A percentile compares a stretch with the other conserved stretches of the same genome.
phyloP scores from a whole-genome alignment of 257 asterid genomes.

The Voacanga thouarsii region DNA sequence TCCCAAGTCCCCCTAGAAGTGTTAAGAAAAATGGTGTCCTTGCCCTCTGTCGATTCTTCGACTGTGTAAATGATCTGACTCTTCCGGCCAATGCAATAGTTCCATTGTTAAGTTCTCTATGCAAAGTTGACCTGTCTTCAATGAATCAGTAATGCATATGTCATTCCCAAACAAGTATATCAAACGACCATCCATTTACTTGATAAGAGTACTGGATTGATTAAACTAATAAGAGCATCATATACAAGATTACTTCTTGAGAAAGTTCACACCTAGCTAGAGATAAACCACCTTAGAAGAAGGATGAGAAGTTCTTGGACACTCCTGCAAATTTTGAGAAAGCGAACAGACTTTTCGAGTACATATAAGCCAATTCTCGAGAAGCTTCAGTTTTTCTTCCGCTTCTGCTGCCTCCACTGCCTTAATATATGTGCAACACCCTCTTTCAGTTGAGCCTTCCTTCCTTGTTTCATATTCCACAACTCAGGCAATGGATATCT shows the following conservation, averaged over 20 bases:
- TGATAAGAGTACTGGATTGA: neutral
- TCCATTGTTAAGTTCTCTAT: too few relatives aligned
- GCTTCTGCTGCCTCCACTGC: slow-evolving; percentile 15
- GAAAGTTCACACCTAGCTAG: neutral
- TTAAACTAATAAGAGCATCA: neutral
- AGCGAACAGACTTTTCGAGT: neutral
- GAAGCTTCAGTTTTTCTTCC: slow-evolving; percentile 5
- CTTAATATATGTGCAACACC: slow-evolving; percentile 9
- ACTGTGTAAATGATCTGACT: too few relatives aligned
- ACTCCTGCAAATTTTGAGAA: neutral
- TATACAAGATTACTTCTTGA: neutral
- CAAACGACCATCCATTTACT: neutral
- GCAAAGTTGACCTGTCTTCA: too few relatives aligned
- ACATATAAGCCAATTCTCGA: neutral
- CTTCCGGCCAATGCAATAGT: too few relatives aligned
- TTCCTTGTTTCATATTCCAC: slow-evolving; percentile 22
- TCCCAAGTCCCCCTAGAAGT: too few relatives aligned
- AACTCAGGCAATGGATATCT: slow-evolving; percentile 25
- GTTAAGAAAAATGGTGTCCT: too few relatives aligned
- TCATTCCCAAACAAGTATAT: too few relatives aligned
- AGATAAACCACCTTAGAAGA: neutral
- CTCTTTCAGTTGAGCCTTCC: slow-evolving; percentile 24
- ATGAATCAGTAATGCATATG: too few relatives aligned
- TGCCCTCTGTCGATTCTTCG: too few relatives aligned
- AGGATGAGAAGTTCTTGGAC: neutral